These are phyloP conservation scores for Cystobasidium tubakii DNA, from an alignment of 768 basidiomycete species.

Conservation along the genomic window DNA sequence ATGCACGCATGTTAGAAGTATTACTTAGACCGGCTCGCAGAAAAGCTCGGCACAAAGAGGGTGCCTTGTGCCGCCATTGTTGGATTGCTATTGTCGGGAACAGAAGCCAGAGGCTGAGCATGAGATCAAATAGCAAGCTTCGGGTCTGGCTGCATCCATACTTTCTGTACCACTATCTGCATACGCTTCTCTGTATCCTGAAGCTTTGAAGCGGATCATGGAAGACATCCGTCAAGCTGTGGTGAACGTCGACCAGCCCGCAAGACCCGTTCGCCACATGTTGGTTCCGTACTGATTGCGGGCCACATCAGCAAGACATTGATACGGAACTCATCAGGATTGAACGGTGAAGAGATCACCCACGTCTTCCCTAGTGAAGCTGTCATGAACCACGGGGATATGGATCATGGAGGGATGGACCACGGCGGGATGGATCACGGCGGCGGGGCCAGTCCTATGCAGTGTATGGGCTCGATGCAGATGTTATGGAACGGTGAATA, in stretches of 20 bases:
- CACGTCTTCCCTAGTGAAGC: not conserved
- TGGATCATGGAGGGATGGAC: constrained; percentile 30
- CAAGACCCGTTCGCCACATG: not conserved
- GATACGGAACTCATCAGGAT: not conserved
- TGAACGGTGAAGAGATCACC: not conserved
- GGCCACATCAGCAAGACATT: not conserved
- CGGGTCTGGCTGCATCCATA: no score
- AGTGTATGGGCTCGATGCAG: constrained; percentile 59
- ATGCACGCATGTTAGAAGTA: no score
- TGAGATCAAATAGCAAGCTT: no score
- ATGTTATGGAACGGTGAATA: constrained; percentile 64
- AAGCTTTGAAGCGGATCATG: not conserved
- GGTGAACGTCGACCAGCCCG: not conserved
- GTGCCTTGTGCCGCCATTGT: no score
- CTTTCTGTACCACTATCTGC: no score
- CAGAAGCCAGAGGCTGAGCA: no score
- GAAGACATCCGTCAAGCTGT: not conserved
- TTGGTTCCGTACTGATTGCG: not conserved
- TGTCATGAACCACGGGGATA: constrained; percentile 27
- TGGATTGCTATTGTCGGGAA: no score
- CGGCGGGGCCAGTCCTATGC: not conserved
- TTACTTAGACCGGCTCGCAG: no score
- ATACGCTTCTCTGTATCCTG: not conserved
- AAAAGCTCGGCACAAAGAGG: no score
- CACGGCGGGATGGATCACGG: constrained; percentile 30